Evolutionary conservation across 768 basidiomycete genomes (phyloP).

Genomic region (Lentinula detonsa): DNA sequence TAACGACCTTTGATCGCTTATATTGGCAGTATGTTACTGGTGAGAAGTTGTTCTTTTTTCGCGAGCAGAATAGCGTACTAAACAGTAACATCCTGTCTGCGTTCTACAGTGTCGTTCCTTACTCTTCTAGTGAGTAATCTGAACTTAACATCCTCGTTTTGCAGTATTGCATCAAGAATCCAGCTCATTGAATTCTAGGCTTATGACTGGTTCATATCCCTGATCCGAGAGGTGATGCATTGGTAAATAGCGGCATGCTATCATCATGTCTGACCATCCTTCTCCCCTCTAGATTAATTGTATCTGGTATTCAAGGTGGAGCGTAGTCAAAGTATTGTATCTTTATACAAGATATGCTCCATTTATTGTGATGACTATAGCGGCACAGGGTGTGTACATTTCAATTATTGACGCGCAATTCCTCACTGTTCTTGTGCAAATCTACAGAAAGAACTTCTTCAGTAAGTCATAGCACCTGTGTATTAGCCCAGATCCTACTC

Average conservation of each 20-base stretch:
- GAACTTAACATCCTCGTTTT: not conserved
- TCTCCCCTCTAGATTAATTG: not conserved
- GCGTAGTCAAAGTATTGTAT: not conserved
- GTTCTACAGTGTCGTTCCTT: not conserved
- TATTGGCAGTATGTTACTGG: not conserved
- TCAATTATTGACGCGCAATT: not conserved
- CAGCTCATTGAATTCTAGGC: not conserved
- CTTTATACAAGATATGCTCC: not conserved
- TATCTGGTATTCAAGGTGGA: not conserved
- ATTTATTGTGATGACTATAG: not conserved
- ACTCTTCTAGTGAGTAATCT: not conserved
- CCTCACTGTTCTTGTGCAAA: no score
- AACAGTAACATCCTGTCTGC: not conserved
- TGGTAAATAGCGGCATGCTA: not conserved
- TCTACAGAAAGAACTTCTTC: not conserved
- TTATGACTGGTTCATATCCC: constrained; percentile 4
- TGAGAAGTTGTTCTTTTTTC: not conserved
- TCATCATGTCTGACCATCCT: not conserved
- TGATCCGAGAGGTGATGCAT: not conserved
- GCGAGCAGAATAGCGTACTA: no score
- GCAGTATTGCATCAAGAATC: not conserved
- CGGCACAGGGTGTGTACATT: not conserved
- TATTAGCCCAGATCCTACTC: not conserved
- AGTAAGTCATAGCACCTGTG: not conserved
- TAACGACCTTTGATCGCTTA: not conserved